Base-by-base conservation (phyloP, 129 eudicot species). In the Oenanthe sinensis region DNA sequence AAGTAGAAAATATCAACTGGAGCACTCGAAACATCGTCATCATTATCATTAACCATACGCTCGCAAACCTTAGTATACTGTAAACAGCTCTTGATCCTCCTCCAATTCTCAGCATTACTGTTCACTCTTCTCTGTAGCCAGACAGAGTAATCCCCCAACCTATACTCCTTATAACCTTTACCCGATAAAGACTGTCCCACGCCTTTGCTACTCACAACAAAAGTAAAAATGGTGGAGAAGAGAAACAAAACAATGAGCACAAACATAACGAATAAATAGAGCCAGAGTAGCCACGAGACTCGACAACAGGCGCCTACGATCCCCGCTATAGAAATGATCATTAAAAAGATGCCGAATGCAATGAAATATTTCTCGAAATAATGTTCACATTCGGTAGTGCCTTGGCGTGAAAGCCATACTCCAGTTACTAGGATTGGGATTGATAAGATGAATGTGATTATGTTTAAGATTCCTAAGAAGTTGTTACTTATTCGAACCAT, bases 391-490 rank as follows among this genome's bases (percentile, higher is more conserved):
- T 91, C 98, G 49, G 98, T 87, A 74, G 83, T 81, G 33, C 88
- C 93, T 48, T 88, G 90, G 42, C 79, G 87, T 24, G 96, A 87
- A 1, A 95, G 94, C 98, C 98, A 95, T 15, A 95, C 75, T 12
- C 98, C 98, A 72, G 89, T 90, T 76, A 81, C 88, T 15, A 95
- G 40, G 79, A 95, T 91, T 1, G 97, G 97, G 78, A 95, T 83
- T 6, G 98, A 95, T 3, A 91, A 68, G 24, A 95, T 77, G 65
- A 95, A 85, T 16, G 96, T 90, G 1, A 95, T 1, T 75, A 90
- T 79, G 80, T 91, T 95, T 20, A 95, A 85, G 47, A 91, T 45
- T 1, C 96, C 96, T 5, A 91, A 85, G 8, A 91, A 49, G 50
- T 83, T 91, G 92, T 95, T 91, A 81, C 97, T 92, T 3, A 48